Evolutionary conservation across 257 asterid species (phyloP), one percentile per base, ranked within the genome.

Genomic region (Gardenia jasminoides): DNA sequence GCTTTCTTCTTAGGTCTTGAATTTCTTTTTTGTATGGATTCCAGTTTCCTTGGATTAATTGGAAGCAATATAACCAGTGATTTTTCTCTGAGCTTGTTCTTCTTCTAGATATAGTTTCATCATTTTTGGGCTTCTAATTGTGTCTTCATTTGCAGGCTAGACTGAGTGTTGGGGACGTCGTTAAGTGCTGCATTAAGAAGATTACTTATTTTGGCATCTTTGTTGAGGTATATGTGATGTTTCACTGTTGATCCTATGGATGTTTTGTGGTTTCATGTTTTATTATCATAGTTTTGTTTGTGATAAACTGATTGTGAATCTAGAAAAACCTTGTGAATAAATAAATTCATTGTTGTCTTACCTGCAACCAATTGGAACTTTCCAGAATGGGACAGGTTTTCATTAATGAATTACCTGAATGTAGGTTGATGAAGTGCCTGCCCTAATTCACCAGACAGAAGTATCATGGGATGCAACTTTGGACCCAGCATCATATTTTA

Each of bases 381-480:
- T 47, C 65, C 71, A 31, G 31, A 67, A 41, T 50, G 1, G 26
- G 44, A 76, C 59, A 1, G 66, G 73, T 68, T 44, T 41, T 68
- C 54, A 31, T 26, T 36, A 62, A 22, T 62, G 78, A 46, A 64
- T 80, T 71, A 80, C 50, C 24, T n/a, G 33, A 26, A 28, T 89
- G 50, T 84, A 95, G 99, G 91, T 95, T 80, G 98, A 93, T 87
- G 99, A 97, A 47, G 94, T 95, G 77, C 93, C 94, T 77, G 98
- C 97, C 1, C 87, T 95, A 77, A 92, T 95, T 87, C 98, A 93
- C 87, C 98, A 93, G 83, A 76, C 97, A 50, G 99, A 95, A 89
- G 98, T 95, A 70, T 95, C 99, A 3, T 95, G 99, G 99, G 98
- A 92, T 80, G 86, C 96, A 77, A 95, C 96, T 70, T 86, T 95